Base-by-base conservation (phyloP, 164 flowering plant species). In the Liquidambar formosana region DNA sequence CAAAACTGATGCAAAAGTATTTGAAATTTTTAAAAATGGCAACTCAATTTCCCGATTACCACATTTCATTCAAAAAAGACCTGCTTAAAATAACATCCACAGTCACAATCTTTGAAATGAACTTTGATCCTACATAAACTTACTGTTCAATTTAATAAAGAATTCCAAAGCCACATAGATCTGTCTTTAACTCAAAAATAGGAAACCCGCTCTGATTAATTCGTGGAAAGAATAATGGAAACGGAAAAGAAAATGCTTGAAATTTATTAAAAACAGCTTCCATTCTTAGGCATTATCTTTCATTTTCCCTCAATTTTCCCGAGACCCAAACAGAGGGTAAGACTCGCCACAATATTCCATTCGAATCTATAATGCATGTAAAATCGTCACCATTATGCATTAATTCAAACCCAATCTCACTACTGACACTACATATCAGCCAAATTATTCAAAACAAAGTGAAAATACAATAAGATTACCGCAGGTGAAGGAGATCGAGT, bases 401-500 rank as follows among this genome's bases (percentile, higher is more conserved):
- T 13, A 44, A 46, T 41, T 25, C 26, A 25, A 63, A 12, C 28
- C 13, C n/a, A 28, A 63, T 63, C 52, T 10, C 28, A 45, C 19
- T 63, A 68, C 1, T 63, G 33, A 4, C 28, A 45, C 19, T 63
- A 68, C 1, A 15, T n/a, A 4, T 33, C 57, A 38, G 12, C 14
- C 22, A 68, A 23, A 58, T 46, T 12, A 19, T 43, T 22, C 27
- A 38, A 23, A 23, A 61, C 16, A 9, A 43, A 22, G 12, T 4
- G 1, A 26, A 15, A 25, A 21, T n/a, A 62, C 28, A 73, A 19
- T 0, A 49, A 58, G 52, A 28, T 75, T 76, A 84, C 90, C 83
- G 86, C 81, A 58, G 87, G 83, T 0, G 90, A 82, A 67, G 86
- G 82, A 78, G 89, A 85, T 86, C 87, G 79, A 66, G 58, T 64